phyloP scores from a whole-genome alignment of 1,284 basidiomycete species.

The Leucoagaricus sp. region DNA sequence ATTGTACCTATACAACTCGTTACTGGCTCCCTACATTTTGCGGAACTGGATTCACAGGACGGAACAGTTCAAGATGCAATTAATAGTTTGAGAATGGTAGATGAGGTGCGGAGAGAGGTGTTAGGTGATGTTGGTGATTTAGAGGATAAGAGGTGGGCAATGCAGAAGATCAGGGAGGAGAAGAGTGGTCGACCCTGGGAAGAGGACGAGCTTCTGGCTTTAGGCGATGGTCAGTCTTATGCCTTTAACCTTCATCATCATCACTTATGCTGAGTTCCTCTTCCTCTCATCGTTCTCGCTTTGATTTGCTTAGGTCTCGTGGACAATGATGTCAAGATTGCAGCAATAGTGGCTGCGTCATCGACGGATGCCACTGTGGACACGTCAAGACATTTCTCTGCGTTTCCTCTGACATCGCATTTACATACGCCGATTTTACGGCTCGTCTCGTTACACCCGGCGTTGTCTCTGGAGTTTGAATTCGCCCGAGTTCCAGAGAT shows the following conservation, averaged over 20 bases:
- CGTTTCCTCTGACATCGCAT: constrained; percentile 72
- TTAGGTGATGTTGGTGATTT: constrained; percentile 46
- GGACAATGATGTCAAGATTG: constrained; percentile 44
- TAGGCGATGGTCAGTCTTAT: constrained; percentile 59
- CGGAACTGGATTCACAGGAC: constrained; percentile 47
- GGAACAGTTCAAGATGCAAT: constrained; percentile 63
- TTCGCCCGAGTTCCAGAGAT: constrained; percentile 80
- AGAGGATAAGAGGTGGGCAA: constrained; percentile 60
- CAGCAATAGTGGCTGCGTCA: constrained; percentile 50
- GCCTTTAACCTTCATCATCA: constrained; percentile 10
- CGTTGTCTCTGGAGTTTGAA: constrained; percentile 52
- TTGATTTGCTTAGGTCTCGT: constrained; percentile 48
- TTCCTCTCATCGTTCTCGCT: neutral
- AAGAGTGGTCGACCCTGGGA: constrained; percentile 66
- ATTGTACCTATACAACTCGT: constrained; percentile 63
- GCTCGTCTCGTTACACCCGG: constrained; percentile 69
- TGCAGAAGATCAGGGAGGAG: constrained; percentile 64
- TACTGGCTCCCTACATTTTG: constrained; percentile 62
- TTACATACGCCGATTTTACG: constrained; percentile 69
- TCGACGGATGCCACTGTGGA: constrained; percentile 30
- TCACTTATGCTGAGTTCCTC: neutral
- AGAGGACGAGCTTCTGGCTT: constrained; percentile 60
- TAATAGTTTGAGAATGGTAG: constrained; percentile 43
- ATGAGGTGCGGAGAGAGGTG: constrained; percentile 54
- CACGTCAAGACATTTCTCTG: constrained; percentile 61